Evolutionary conservation across 176 grass and related monocot species (phyloP).

Genomic region (Themeda triandra): DNA sequence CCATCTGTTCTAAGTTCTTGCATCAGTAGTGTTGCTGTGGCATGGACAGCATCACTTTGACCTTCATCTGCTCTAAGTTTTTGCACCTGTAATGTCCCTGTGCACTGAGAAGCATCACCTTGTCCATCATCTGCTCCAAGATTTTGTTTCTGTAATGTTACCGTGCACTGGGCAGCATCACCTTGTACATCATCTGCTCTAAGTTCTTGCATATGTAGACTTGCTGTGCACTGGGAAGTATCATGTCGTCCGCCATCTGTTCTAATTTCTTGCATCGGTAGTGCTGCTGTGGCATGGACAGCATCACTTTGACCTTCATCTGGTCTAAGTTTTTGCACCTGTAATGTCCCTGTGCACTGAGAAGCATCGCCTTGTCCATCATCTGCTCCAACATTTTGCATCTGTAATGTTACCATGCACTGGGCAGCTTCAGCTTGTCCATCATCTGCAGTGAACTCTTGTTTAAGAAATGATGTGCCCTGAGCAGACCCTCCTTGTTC

Average conservation of each 20-base stretch:
- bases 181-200: neutral
- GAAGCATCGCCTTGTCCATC: neutral
- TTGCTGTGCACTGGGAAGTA: neutral
- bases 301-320: neutral
- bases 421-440: neutral
- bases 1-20: neutral
- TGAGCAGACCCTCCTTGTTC: neutral
- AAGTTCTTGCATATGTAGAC: neutral
- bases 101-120: neutral
- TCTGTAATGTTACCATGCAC: neutral
- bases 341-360: neutral
- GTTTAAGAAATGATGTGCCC: neutral
- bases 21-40: neutral
- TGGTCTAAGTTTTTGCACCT: neutral
- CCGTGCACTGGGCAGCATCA: neutral
- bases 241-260: neutral
- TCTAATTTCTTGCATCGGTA: neutral
- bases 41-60: neutral
- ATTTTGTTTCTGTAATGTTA: neutral
- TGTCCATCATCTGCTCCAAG: neutral
- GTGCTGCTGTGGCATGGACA: neutral
- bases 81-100: neutral
- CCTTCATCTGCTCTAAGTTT: neutral
- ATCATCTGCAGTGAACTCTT: neutral
- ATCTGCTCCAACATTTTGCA: neutral